phyloP scores from a whole-genome alignment of 768 basidiomycete species.

The Tricholoma flavovirens region DNA sequence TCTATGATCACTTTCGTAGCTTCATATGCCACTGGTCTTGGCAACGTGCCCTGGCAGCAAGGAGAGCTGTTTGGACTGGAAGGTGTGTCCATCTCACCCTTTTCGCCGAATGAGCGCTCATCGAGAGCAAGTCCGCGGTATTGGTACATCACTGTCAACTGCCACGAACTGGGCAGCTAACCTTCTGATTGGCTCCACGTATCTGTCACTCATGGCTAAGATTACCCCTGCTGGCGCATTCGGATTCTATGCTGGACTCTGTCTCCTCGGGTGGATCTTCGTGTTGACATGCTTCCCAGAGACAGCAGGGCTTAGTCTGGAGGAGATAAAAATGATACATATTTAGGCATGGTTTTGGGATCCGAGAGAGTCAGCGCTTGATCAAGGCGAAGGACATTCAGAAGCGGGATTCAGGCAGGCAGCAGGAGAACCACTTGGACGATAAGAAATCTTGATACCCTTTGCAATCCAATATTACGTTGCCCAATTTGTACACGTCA shows the following conservation, averaged over 20 bases:
- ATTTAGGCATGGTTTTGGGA: slow-evolving; percentile 61
- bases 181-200: slow-evolving; percentile 73
- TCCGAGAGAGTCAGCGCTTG: slow-evolving; percentile 48
- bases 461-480: background rate
- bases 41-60: slow-evolving; percentile 85
- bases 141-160: slow-evolving; percentile 70
- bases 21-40: slow-evolving; percentile 73
- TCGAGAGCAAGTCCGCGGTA: slow-evolving; percentile 56
- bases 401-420: slow-evolving; percentile 21
- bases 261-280: slow-evolving; percentile 65
- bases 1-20: slow-evolving; percentile 84
- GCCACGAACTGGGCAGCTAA: slow-evolving; percentile 78
- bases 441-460: background rate
- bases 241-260: slow-evolving; percentile 71
- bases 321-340: slow-evolving; percentile 61
- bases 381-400: slow-evolving; percentile 40
- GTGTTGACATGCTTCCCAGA: slow-evolving; percentile 71
- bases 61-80: slow-evolving; percentile 79
- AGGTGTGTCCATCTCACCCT: slow-evolving; percentile 30
- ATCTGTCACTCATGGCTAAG: slow-evolving; percentile 68
- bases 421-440: background rate
- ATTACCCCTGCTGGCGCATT: slow-evolving; percentile 76
- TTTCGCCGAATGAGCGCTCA: slow-evolving; percentile 41
- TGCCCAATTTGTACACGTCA: background rate
- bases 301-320: slow-evolving; percentile 67